Conservation (phyloP, 139 green algal species). For the Chlamydomonas incerta region DNA sequence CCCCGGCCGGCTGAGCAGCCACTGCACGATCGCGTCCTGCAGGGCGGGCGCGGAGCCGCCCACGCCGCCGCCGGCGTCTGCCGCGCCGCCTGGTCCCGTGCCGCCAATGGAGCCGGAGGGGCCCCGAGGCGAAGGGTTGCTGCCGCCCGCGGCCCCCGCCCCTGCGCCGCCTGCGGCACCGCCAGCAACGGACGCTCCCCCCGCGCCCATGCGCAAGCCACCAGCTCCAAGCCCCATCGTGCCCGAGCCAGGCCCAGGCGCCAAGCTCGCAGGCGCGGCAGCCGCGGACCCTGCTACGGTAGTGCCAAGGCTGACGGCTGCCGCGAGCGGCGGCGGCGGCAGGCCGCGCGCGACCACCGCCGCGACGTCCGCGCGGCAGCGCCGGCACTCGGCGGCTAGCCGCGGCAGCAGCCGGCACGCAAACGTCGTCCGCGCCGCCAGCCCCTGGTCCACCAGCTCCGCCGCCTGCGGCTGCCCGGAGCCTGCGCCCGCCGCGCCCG, state of each 20-base stretch:
- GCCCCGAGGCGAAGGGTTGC: no score
- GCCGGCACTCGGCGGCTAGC: slow-evolving; percentile 9
- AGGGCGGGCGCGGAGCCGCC: background rate
- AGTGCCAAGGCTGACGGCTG: background rate
- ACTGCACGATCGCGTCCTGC: background rate
- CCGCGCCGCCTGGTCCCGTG: no score
- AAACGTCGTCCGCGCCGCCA: slow-evolving; percentile 13
- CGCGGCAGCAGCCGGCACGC: slow-evolving; percentile 22
- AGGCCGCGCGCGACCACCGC: background rate
- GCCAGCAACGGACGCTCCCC: no score
- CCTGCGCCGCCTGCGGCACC: no score
- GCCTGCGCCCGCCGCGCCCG: background rate
- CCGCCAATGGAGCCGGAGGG: no score
- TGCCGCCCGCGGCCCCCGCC: no score
- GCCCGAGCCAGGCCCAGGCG: no score
- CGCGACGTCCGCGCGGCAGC: background rate
- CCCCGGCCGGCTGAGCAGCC: background rate
- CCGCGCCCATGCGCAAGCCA: no score
- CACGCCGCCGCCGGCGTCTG: background rate
- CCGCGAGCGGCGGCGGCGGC: background rate
- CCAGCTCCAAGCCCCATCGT: no score
- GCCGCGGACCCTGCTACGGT: background rate
- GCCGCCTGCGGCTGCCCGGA: no score
- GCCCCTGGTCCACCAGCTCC: background rate
- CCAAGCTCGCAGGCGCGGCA: no score